Evolutionary conservation across 192 early-diverging fungal genomes (phyloP), one percentile per base, ranked within the genome.

Genomic region (Backusella circina): DNA sequence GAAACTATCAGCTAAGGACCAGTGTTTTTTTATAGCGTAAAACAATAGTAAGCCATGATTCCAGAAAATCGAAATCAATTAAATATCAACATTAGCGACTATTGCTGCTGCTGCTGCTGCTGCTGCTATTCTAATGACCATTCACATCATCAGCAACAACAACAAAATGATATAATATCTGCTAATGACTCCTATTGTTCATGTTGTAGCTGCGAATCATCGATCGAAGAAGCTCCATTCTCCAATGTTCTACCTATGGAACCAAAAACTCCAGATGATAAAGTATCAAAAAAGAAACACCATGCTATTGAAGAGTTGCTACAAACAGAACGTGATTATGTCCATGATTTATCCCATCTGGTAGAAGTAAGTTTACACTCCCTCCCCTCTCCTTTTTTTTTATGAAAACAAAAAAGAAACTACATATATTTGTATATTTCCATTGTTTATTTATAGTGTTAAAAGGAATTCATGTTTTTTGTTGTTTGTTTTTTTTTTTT

Each of bases 311-410:
- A 76, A n/a, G 81, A 82, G 73, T 50, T 82, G 2, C 18, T 79
- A 32, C 72, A 78, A 64, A 82, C 81, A 23, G 81, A 82, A 74
- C 33, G 74, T 26, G 77, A 75, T 21, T 82, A 79, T 69, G 73
- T 79, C 7, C 32, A 65, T 1, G 70, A 82, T 68, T 57, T 82
- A 18, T 28, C 39, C 10, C 69, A 75, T 41, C 57, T 82, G 36
- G 77, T 78, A 6, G 67, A 82, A 67, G 81, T 82, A 79, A 61
- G 61, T n/a, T 41, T n/a, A 6, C 26, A n/a, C 21, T 21, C 37
- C 41, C 32, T 61, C 35, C 33, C 30, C 18, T 26, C 38, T 68
- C 64, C 16, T 75, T 61, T 61, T 61, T 41, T 74, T 61, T 30
- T 47, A 47, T 47, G 6, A 47, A 47, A 47, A n/a, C 30, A 67